Evolutionary conservation across 2,329 filamentous ascomycete species (phyloP), one percentile per base, ranked within the genome.

Genomic region (Tolypocladium sp.): DNA sequence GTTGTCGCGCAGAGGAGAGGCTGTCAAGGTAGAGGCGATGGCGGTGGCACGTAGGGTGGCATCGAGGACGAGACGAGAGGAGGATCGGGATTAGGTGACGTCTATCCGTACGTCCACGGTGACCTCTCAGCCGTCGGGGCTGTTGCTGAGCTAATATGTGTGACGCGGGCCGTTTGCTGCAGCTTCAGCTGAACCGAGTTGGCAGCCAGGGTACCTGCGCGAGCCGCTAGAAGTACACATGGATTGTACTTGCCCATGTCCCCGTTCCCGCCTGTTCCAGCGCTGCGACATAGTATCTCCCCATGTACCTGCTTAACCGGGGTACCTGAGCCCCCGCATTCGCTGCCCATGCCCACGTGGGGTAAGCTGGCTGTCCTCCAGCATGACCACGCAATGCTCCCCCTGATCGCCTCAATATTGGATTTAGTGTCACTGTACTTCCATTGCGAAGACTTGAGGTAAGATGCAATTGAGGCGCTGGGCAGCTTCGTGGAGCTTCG

Each of bases 21-120:
- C 53, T 59, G 46, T 57, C 52, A 17, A 13, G 30, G 30, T 3
- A 82, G 88, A 4, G 58, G 33, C 7, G 76, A 79, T 22, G 77
- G 22, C 22, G 33, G 22, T 35, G 35, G n/a, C 25, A 33, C 38
- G n/a, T 9, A 10, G 4, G 17, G 90, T 4, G 90, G 90, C 68
- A 84, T 84, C 5, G 77, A 79, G 27, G 82, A 51, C 15, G 13
- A 3, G 25, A 49, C 35, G 12, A 15, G 25, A 49, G 15, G 25
- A 17, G 15, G 25, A 17, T 30, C n/a, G 9, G 25, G 27, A 20
- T 33, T 51, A 2, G 46, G 46, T 51, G 46, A 51, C 46, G 27
- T 33, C 27, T 25, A 15, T 7, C n/a, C 10, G 3, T 13, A 20
- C 40, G 8, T 38, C 13, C 37, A 17, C 46, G 17, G 25, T 51